Evolutionary conservation across 2,329 filamentous ascomycete species (phyloP), one percentile per base, ranked within the genome.

Genomic region (Fusarium temperatum): DNA sequence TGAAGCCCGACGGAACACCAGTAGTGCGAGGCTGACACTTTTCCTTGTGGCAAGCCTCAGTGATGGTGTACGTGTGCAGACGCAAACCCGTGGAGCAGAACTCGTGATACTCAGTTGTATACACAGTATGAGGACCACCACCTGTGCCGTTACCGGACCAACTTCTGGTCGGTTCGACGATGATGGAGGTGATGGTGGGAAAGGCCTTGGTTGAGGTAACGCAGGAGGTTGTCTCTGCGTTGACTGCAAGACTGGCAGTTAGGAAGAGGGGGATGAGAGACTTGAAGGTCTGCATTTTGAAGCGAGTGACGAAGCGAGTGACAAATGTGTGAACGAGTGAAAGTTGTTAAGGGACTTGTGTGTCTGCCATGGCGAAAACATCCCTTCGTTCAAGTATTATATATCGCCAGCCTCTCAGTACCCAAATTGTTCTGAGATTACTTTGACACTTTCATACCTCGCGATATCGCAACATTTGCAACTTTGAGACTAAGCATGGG

Each of bases 61-160:
- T 45, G 39, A 57, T 35, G 38, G 54, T 56, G 54, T 56, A 56
- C 38, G 38, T 56, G 17, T 56, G 54, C 38, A 56, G 22, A 22
- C 54, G 38, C 17, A 56, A 38, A 26, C 54, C 54, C 1, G 54
- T 56, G 28, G 54, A 56, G 38, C 54, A 56, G 17, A 56, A 56
- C 54, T 44, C 28, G 8, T 45, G 54, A 44, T 32, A 45, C 54
- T 32, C 28, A 17, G 38, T 44, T 1, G 28, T 56, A 45, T 56
- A 56, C n/a, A 56, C 54, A 18, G 38, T 56, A 20, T 15, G 17
- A 20, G 28, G 26, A 28, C 22, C n/a, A 4, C 9, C 22, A 44
- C 53, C 28, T 24, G 38, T 44, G n/a, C 36, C 38, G 14, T 56
- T 44, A 2, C 28, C 38, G 20, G 54, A 45, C 54, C 54, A 56